phyloP scores from a whole-genome alignment of 2,329 filamentous ascomycete genomes.

The Penicillium sp. region DNA sequence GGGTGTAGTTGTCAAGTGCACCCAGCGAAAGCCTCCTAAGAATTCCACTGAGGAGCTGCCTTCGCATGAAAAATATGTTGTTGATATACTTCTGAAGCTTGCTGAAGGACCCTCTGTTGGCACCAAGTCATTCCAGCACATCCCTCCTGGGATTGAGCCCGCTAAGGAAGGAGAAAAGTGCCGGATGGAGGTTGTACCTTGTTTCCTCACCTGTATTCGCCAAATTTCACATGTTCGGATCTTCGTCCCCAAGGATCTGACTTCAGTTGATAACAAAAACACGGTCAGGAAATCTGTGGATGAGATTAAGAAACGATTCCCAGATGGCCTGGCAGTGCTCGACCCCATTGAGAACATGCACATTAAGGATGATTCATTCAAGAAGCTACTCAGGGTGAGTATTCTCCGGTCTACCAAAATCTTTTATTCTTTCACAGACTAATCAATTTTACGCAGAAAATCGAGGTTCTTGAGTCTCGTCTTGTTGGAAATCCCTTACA shows the following conservation, averaged over 20 bases:
- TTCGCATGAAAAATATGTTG: constrained; percentile 76
- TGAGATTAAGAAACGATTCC: constrained; percentile 85
- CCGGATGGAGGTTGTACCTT: constrained; percentile 81
- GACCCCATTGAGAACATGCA: constrained; percentile 97
- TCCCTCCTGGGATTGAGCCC: constrained; percentile 66
- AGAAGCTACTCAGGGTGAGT: constrained; percentile 74
- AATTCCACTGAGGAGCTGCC: constrained; percentile 68
- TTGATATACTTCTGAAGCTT: constrained; percentile 77
- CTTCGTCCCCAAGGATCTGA: constrained; percentile 78
- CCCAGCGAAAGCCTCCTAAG: constrained; percentile 67
- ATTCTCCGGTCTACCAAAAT: background rate
- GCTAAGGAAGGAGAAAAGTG: constrained; percentile 66
- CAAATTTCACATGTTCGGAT: constrained; percentile 82
- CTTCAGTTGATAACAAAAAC: constrained; percentile 69
- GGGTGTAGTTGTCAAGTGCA: constrained; percentile 83
- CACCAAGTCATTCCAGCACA: constrained; percentile 64
- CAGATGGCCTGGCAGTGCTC: constrained; percentile 84
- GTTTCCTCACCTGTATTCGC: constrained; percentile 83
- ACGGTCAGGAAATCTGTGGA: constrained; percentile 69
- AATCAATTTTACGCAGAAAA: constrained; percentile 65
- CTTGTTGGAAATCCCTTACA: constrained; percentile 89
- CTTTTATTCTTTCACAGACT: background rate
- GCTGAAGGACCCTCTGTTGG: constrained; percentile 57
- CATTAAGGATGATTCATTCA: constrained; percentile 90
- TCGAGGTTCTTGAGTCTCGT: constrained; percentile 92